Evolutionary conservation across 352 stramenopile genomes (phyloP), one percentile per base, ranked within the genome.

Genomic region (Thalassiosira livingstoniorum): DNA sequence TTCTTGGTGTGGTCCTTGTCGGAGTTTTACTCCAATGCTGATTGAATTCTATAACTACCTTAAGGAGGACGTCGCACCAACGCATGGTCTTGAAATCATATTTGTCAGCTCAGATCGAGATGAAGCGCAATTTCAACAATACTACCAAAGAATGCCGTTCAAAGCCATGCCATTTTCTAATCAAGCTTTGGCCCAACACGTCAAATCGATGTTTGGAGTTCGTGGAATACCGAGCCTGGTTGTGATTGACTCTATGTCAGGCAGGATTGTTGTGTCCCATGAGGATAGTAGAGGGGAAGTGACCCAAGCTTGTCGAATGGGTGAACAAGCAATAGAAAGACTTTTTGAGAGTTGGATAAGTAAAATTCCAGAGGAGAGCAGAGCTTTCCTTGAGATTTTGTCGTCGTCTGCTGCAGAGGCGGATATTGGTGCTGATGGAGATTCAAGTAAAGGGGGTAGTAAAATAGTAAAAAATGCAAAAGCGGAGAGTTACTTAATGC

Each of bases 101-200:
- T 98, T 98, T 85, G 95, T 98, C 69, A 98, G 95, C 34, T 97
- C 95, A 7, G 97, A 99, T 95, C 95, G 94, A 76, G 92, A 97
- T 75, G 87, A 96, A 68, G 54, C 15, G 0, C 80, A 82, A 39
- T 95, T 94, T 54, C 43, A 94, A n/a, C 86, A 96, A 71, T 98
- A 98, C 87, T 98, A 96, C 82, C 82, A 84, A 13, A 92, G 95
- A 65, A 98, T 99, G 97, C 95, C 96, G 61, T 99, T 96, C 94
- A 83, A 96, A 60, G 95, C 97, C 21, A 83, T 99, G 37, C 96
- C 95, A 47, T 99, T 96, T 80, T 89, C 87, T 21, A 86, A 96
- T 69, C 92, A 95, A 80, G 87, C 93, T 77, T 83, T 96, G 47
- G 95, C 97, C 70, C 84, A 94, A 62, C 64, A 79, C 43, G 23